A percentile compares a stretch with the other conserved stretches of the same genome.
These are phyloP conservation scores for Kuraishia capsulata DNA, from an alignment of 805 yeast species.

Conservation along the genomic window DNA sequence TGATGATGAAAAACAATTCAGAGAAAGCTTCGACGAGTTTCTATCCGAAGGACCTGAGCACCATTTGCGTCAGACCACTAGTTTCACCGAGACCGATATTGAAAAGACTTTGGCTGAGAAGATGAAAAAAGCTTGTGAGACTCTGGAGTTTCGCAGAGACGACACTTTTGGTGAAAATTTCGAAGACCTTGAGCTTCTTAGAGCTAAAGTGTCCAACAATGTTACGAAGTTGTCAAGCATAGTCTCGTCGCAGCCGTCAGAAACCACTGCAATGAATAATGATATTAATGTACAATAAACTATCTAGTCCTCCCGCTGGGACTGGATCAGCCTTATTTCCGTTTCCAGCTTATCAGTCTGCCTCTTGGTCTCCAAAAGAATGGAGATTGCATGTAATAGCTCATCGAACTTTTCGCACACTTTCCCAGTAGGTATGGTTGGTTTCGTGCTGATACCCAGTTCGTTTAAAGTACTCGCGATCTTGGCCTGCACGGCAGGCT, in stretches of 20 bases:
- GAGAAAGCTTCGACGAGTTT: not conserved
- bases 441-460: conserved; percentile 69
- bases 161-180: no score
- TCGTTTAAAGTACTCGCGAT: conserved; percentile 61
- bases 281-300: not conserved
- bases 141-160: no score
- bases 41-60: not conserved
- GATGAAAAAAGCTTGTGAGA: no score
- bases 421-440: conserved; percentile 78
- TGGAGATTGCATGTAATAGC: conserved; percentile 57
- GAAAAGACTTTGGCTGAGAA: no score
- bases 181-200: no score
- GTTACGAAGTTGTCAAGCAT: not conserved
- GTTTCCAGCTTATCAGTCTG: conserved; percentile 83
- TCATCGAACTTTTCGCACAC: conserved; percentile 74
- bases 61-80: no score
- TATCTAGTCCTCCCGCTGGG: conserved; percentile 14
- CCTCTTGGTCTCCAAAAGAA: conserved; percentile 73
- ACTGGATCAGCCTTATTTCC: conserved; percentile 47
- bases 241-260: not conserved
- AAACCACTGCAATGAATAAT: not conserved
- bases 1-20: not conserved
- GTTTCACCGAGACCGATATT: no score
- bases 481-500: conserved; percentile 65
- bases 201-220: no score